Evolutionary conservation across 345 rosid species (phyloP).

Genomic region (Eucalyptus cloeziana): DNA sequence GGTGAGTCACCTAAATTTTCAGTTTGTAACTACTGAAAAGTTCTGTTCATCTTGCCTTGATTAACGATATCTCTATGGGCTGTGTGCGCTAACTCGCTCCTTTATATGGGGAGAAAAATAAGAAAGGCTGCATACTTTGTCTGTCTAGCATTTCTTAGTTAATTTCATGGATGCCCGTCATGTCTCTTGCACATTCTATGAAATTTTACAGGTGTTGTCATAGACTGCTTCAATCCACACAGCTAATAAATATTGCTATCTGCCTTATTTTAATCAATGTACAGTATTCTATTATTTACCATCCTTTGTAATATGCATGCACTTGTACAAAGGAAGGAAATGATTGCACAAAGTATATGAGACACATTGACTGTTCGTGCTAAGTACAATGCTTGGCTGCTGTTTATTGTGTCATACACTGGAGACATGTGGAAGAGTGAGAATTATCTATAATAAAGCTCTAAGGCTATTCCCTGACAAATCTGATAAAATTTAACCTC

Average conservation of each 20-base stretch:
- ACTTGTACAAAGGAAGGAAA: not conserved
- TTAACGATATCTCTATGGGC: not conserved
- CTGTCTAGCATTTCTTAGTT: not conserved
- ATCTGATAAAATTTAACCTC: not conserved
- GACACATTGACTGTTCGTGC: not conserved
- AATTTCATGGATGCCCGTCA: not conserved
- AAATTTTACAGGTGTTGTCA: not conserved
- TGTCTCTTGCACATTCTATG: not conserved
- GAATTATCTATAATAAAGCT: not conserved
- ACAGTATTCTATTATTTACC: not conserved
- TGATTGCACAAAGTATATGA: not conserved
- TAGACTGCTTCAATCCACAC: not conserved
- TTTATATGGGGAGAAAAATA: not conserved
- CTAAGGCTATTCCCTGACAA: not conserved
- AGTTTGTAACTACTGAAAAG: not conserved
- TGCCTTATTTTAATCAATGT: not conserved
- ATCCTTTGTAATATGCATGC: not conserved
- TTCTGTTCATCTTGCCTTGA: not conserved
- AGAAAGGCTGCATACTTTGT: not conserved
- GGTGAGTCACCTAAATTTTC: conserved; percentile 25
- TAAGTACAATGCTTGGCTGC: not conserved
- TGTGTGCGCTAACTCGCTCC: not conserved
- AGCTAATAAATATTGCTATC: not conserved
- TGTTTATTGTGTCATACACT: not conserved
- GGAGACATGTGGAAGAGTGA: not conserved